Evolutionary conservation across 2,329 filamentous ascomycete species (phyloP).

Genomic region (Aspergillus sergii): DNA sequence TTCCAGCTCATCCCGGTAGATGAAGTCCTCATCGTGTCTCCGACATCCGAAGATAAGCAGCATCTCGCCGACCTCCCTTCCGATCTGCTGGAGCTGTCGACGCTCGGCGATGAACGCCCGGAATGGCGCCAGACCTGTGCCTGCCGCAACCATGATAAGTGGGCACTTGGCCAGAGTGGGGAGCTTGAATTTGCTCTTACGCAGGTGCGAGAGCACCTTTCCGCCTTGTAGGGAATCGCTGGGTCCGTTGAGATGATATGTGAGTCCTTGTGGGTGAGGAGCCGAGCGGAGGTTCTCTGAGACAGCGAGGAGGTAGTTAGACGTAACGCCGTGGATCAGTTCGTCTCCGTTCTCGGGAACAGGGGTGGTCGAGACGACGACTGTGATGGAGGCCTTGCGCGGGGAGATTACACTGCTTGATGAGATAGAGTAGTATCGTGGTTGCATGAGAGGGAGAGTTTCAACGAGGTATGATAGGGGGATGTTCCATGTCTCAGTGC

Average conservation of each 20-base stretch:
- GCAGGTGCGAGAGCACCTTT: slow-evolving; percentile 85
- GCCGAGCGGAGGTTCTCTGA: slow-evolving; percentile 60
- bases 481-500: slow-evolving; percentile 74
- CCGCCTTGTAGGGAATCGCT: slow-evolving; percentile 90
- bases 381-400: slow-evolving; percentile 68
- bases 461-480: slow-evolving; percentile 90
- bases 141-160: slow-evolving; percentile 56
- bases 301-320: slow-evolving; percentile 84
- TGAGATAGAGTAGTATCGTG: slow-evolving; percentile 94
- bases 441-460: slow-evolving; percentile 82
- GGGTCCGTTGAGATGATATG: slow-evolving; percentile 80
- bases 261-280: slow-evolving; percentile 75
- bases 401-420: slow-evolving; percentile 60
- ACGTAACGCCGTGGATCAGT: slow-evolving; percentile 84
- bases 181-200: slow-evolving; percentile 95
- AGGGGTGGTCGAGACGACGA: slow-evolving; percentile 77
- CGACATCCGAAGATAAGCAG: slow-evolving; percentile 49
- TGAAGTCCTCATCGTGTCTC: slow-evolving; percentile 38
- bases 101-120: slow-evolving; percentile 48
- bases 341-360: slow-evolving; percentile 69
- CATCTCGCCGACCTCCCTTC: slow-evolving; percentile 40
- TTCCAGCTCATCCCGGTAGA: slow-evolving; percentile 37
- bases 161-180: slow-evolving; percentile 54
- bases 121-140: slow-evolving; percentile 55
- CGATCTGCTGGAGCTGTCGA: slow-evolving; percentile 36